These are phyloP conservation scores for Penicillium paxilli DNA, from an alignment of 495 filamentous ascomycete species.

Conservation along the genomic window DNA sequence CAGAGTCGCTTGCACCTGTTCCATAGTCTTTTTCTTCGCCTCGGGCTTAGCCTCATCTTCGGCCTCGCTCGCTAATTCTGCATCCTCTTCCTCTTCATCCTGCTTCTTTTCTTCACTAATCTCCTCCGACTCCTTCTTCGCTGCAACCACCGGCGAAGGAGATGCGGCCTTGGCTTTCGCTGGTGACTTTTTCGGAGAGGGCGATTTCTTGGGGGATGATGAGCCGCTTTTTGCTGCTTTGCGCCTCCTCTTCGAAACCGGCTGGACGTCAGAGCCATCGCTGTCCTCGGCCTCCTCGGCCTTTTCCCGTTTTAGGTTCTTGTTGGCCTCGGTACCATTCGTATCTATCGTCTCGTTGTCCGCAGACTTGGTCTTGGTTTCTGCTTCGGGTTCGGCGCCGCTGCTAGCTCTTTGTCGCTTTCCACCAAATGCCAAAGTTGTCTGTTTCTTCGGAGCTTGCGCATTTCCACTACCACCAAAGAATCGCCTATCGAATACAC, in stretches of 20 bases:
- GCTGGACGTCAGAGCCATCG: conserved; percentile 53
- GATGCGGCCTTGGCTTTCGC: conserved; percentile 17
- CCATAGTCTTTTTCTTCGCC: conserved; percentile 70
- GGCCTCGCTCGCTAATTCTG: conserved; percentile 47
- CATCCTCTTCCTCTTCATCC: conserved; percentile 51
- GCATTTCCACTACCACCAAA: conserved; percentile 42
- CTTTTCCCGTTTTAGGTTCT: conserved; percentile 40
- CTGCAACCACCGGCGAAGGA: conserved; percentile 21
- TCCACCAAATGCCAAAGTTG: conserved; percentile 65
- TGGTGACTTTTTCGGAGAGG: conserved; percentile 23
- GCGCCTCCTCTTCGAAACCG: conserved; percentile 45
- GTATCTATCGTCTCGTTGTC: conserved; percentile 35
- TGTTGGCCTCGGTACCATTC: conserved; percentile 9
- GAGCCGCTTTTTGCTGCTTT: conserved; percentile 20
- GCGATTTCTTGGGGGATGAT: conserved; percentile 22
- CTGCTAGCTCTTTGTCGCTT: conserved; percentile 31
- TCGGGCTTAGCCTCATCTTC: conserved; percentile 78
- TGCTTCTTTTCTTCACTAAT: conserved; percentile 35
- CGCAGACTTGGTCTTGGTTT: conserved; percentile 34
- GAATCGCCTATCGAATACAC: conserved; percentile 33
- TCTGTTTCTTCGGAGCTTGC: conserved; percentile 64
- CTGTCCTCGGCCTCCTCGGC: conserved; percentile 41
- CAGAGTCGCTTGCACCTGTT: conserved; percentile 80
- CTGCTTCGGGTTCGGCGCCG: conserved; percentile 14
- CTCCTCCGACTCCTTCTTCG: conserved; percentile 41